phyloP scores from a whole-genome alignment of 352 stramenopile species.

The Globisporangium nagaii region DNA sequence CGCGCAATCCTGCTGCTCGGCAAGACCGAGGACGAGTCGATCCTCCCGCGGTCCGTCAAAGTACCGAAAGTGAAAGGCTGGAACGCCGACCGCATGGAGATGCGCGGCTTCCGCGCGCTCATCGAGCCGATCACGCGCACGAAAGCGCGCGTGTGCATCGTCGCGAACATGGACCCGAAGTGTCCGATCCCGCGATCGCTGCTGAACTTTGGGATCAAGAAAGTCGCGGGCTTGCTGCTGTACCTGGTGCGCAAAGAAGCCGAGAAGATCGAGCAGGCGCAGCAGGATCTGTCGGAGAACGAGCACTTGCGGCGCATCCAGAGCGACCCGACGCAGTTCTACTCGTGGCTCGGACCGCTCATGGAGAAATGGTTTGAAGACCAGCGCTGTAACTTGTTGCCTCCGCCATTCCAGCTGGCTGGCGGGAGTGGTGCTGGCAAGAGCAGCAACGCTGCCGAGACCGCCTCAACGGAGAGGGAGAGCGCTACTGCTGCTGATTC shows the following conservation, averaged over 20 bases:
- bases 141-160: constrained; percentile 64
- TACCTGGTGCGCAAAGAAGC: constrained; percentile 74
- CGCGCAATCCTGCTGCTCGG: constrained; percentile 64
- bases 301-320: constrained; percentile 59
- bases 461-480: not conserved
- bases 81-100: constrained; percentile 67
- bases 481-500: not conserved
- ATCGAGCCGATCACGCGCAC: constrained; percentile 71
- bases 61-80: constrained; percentile 59
- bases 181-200: constrained; percentile 62
- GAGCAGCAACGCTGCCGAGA: not conserved
- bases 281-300: constrained; percentile 37
- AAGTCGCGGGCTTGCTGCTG: constrained; percentile 68
- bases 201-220: constrained; percentile 83
- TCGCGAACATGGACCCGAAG: constrained; percentile 76
- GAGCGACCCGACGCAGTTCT: constrained; percentile 70
- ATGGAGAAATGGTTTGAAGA: constrained; percentile 67
- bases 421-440: not conserved
- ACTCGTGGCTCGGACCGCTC: constrained; percentile 60
- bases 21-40: constrained; percentile 38
- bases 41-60: constrained; percentile 20
- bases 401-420: constrained; percentile 21
- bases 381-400: constrained; percentile 25
- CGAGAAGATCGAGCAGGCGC: constrained; percentile 67
- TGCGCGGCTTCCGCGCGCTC: constrained; percentile 65